Evolutionary conservation across 2,329 filamentous ascomycete genomes (phyloP).

Genomic region (Neonectria neomacrospora): DNA sequence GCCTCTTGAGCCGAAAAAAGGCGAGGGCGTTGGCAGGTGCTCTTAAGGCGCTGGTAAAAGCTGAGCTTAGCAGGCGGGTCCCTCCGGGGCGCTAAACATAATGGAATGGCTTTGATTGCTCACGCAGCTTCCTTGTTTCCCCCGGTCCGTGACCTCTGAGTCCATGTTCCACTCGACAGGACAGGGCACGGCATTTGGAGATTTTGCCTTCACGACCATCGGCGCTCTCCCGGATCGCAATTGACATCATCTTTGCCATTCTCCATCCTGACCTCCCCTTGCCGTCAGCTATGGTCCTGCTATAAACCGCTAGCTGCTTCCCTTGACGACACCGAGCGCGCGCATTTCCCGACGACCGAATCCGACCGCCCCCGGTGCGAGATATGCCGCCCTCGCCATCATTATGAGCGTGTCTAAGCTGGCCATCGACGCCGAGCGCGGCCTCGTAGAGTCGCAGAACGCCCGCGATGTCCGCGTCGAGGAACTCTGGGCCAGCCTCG

Average conservation of each 20-base stretch:
- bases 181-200: conserved; percentile 30
- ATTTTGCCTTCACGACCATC: conserved; percentile 33
- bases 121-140: conserved; percentile 33
- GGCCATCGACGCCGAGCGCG: conserved; percentile 65
- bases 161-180: conserved; percentile 31
- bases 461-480: conserved; percentile 84
- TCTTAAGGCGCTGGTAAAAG: conserved; percentile 6
- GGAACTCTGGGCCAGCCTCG: conserved; percentile 84
- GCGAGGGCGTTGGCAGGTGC: conserved; percentile 31
- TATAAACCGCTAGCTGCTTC: conserved; percentile 28
- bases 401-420: conserved; percentile 58
- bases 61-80: conserved; percentile 39
- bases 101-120: conserved; percentile 44
- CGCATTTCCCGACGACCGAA: conserved; percentile 15
- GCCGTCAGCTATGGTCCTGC: conserved; percentile 37
- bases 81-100: conserved; percentile 45
- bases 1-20: conserved; percentile 45
- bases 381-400: conserved; percentile 48
- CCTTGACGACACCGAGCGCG: conserved; percentile 23
- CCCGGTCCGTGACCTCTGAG: conserved; percentile 24
- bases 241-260: conserved; percentile 26
- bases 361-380: conserved; percentile 40
- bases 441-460: conserved; percentile 80
- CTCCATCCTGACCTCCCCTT: background rate
- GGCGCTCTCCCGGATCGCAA: conserved; percentile 19